Conservation (phyloP, 257 asterid genomes). For the Penstemon newberryi region DNA sequence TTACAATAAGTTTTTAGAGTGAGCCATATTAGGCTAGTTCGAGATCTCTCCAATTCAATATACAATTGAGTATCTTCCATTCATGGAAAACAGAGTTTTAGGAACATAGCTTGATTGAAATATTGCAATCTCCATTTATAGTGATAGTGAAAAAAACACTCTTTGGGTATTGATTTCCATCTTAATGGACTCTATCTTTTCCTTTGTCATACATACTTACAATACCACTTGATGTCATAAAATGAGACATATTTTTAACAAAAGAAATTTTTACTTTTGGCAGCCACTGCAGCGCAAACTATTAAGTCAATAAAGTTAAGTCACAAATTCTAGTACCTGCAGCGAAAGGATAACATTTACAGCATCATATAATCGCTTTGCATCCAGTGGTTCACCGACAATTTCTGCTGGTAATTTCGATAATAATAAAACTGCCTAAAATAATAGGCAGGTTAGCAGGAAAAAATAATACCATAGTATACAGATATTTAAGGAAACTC, state of each 20-base stretch:
- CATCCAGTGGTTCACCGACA: constrained; percentile 76
- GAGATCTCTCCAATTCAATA: background rate
- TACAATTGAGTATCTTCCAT: too few relatives aligned
- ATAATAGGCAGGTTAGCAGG: constrained; percentile 26
- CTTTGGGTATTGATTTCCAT: constrained; percentile 8
- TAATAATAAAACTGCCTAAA: constrained; percentile 71
- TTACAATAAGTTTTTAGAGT: background rate
- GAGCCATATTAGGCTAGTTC: background rate
- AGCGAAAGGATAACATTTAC: constrained; percentile 86
- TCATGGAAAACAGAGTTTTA: too few relatives aligned
- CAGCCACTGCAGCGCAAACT: constrained; percentile 4
- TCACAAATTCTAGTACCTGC: constrained; percentile 57
- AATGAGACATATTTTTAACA: background rate
- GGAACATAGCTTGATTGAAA: constrained; percentile 11
- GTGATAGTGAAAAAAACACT: background rate
- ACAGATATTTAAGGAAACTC: constrained; percentile 14
- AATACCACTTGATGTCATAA: background rate
- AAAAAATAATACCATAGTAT: constrained; percentile 8
- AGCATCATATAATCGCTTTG: constrained; percentile 69
- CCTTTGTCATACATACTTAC: background rate
- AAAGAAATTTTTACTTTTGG: background rate
- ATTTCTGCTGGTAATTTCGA: constrained; percentile 69
- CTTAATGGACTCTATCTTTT: background rate
- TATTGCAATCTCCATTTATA: background rate
- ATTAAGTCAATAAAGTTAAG: background rate